Base-by-base conservation (phyloP, 148 eudicot genomes). In the Polygonum aviculare region DNA sequence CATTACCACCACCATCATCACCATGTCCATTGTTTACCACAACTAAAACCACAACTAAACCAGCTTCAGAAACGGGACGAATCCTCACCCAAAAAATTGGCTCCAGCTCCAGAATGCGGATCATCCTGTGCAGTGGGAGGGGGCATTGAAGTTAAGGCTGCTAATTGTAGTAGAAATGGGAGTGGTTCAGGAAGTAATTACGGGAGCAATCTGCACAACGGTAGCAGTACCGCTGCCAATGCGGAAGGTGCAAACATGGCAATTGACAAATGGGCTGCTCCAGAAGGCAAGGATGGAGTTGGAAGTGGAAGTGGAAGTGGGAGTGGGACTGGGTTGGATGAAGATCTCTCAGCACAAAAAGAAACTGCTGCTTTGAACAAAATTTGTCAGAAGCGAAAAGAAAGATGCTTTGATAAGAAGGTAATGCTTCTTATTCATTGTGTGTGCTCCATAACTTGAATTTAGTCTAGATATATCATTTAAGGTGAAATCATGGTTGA, bases 171-270 rank as follows among this genome's bases (percentile, higher is more conserved):
- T 80, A 49, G 81, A 38, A 81, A 86, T 74, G 86, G 87, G 47
- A 89, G 93, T 87, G 96, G 77, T 57, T 82, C 93, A 9, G 96
- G 96, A 76, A 91, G 96, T 80, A 87, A 88, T 50, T 81, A 86
- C 75, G 89, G 90, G 41, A 89, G 91, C 80, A 85, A 86, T 77
- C 71, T 79, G 54, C 85, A 85, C 55, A 85, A 83, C 73, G 89
- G 81, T 47, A 84, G 80, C 74, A 84, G 86, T 67, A 77, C 69
- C 67, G 88, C 57, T 44, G 84, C 69, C 10, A 74, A 74, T 75
- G 84, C 80, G 33, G 90, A 86, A 78, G 84, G 82, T 50, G 47
- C 72, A 14, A 83, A 87, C 60, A 57, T 80, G 76, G 83, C 22
- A 40, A 78, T 65, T 78, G 90, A 81, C 74, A 85, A 81, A 76